Conservation (phyloP, 202 grass and related monocot genomes). For the Dendrocalamus latiflorus region DNA sequence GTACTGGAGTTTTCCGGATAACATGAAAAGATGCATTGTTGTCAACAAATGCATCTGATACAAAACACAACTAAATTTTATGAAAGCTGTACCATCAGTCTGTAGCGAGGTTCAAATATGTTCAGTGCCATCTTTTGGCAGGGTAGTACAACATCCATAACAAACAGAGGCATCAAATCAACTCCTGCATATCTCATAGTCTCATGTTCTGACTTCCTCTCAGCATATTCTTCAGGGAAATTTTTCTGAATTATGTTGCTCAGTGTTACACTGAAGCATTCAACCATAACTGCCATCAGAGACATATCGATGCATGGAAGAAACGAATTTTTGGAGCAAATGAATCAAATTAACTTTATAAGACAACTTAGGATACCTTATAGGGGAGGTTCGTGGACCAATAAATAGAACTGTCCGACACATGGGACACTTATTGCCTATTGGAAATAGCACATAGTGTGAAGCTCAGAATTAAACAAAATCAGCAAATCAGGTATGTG, state of each 20-base stretch:
- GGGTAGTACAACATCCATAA: constrained; percentile 98
- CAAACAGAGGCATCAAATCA: constrained; percentile 97
- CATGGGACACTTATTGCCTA: constrained; percentile 97
- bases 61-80: constrained; percentile 20
- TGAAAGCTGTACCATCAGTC: constrained; percentile 70
- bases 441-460: constrained; percentile 30
- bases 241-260: constrained; percentile 94
- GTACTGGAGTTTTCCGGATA: not conserved
- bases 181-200: constrained; percentile 73
- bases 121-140: constrained; percentile 95
- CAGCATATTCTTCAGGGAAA: constrained; percentile 88
- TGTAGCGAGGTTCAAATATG: constrained; percentile 99
- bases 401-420: constrained; percentile 95
- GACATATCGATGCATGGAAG: not conserved
- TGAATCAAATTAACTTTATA: not conserved
- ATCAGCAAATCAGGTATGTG: constrained; percentile 8
- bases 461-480: constrained; percentile 26
- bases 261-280: constrained; percentile 82
- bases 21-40: not conserved
- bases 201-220: constrained; percentile 87
- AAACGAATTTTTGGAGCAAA: constrained; percentile 14
- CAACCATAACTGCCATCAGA: constrained; percentile 42
- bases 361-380: constrained; percentile 52
- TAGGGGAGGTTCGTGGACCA: constrained; percentile 82
- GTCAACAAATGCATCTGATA: constrained; percentile 17